Percentiles rank a stretch among this genome's conserved stretches.
phyloP scores from a whole-genome alignment of 352 stramenopile genomes.

The Ophiocytium majus region DNA sequence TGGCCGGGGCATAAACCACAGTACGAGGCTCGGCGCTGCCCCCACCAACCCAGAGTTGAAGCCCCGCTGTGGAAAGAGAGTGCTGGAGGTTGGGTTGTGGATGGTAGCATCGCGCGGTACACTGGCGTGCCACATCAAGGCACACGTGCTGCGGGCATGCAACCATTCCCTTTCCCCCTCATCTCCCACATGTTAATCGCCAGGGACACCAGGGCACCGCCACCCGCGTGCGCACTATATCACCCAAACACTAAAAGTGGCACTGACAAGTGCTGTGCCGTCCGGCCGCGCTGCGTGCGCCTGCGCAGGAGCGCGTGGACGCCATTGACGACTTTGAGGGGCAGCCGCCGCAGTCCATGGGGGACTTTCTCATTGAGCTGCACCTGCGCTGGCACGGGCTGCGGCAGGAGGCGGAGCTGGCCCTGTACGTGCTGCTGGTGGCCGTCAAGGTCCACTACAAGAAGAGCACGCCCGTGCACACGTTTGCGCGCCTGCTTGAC shows the following conservation, averaged over 20 bases:
- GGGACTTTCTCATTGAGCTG: constrained; percentile 60
- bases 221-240: neutral
- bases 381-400: constrained; percentile 58
- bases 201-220: neutral
- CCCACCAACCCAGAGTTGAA: too few species aligned
- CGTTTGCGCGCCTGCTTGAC: constrained; percentile 55
- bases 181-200: too few species aligned
- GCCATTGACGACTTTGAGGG: constrained; percentile 56
- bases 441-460: constrained; percentile 59
- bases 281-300: neutral
- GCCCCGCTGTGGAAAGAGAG: too few species aligned
- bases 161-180: too few species aligned
- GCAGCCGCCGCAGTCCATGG: constrained; percentile 55
- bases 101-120: too few species aligned
- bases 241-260: neutral
- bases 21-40: too few species aligned
- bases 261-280: neutral
- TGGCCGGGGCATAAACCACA: too few species aligned
- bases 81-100: too few species aligned
- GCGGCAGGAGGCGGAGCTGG: constrained; percentile 55
- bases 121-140: too few species aligned
- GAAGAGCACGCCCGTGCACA: constrained; percentile 52
- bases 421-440: constrained; percentile 59
- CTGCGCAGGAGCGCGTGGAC: constrained; percentile 42
- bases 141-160: too few species aligned